Percentiles rank a stretch among this genome's conserved stretches.
phyloP scores from a whole-genome alignment of 2,329 filamentous ascomycete genomes.

The Rasamsonia emersonii region DNA sequence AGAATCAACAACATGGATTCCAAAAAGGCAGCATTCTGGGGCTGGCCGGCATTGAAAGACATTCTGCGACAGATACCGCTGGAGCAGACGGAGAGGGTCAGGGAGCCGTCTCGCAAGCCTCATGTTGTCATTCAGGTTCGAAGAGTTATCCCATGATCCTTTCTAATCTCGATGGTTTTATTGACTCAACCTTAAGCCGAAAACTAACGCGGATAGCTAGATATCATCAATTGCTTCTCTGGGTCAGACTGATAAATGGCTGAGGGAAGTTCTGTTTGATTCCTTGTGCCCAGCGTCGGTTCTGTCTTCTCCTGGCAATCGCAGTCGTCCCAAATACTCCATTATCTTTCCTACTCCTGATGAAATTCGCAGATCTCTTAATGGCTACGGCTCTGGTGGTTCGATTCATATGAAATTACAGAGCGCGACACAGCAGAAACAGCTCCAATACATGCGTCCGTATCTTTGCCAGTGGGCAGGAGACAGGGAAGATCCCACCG shows the following conservation, averaged over 20 bases:
- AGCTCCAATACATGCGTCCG: constrained; percentile 63
- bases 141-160: constrained; percentile 3
- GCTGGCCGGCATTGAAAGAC: constrained; percentile 61
- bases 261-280: constrained; percentile 55
- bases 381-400: constrained; percentile 67
- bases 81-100: constrained; percentile 19
- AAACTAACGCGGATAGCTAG: constrained; percentile 47
- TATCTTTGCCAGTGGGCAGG: constrained; percentile 70
- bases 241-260: constrained; percentile 62
- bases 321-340: constrained; percentile 47
- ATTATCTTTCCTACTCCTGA: constrained; percentile 74
- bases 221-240: constrained; percentile 78
- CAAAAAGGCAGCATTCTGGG: constrained; percentile 54
- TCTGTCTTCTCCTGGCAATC: constrained; percentile 6
- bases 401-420: constrained; percentile 78
- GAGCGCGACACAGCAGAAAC: constrained; percentile 60
- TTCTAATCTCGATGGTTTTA: constrained; percentile 7
- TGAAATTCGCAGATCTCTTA: constrained; percentile 66
- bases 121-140: constrained; percentile 32
- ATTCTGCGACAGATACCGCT: constrained; percentile 49
- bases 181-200: background rate
- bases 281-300: constrained; percentile 23
- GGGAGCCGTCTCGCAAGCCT: constrained; percentile 12
- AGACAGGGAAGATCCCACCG: constrained; percentile 29
- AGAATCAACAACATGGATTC: constrained; percentile 36